Evolutionary conservation across 331 rosid genomes (phyloP), one percentile per base, ranked within the genome.

Genomic region (Phaseolus coccineus): DNA sequence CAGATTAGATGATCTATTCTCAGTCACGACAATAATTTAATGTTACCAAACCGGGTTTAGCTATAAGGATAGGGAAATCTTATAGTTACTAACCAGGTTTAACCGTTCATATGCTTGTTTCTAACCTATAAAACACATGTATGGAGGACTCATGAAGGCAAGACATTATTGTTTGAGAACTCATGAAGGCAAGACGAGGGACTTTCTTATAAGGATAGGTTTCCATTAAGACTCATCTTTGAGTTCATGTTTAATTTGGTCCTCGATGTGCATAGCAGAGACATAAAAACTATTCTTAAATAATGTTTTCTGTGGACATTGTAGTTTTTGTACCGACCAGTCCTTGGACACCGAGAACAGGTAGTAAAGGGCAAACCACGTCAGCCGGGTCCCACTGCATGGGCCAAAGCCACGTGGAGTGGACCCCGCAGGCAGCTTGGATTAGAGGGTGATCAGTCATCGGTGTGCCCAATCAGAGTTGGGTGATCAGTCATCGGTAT

Each of bases 1-100:
- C 44, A 59, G 48, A 69, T 57, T 24, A 50, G 40, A 35, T 57
- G 47, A 35, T 68, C 70, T 58, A 24, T 68, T 44, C 51, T 14
- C 37, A 48, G 59, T 68, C 47, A 35, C 2, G 30, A 30, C 63
- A 19, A 19, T 19, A 19, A 19, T 19, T 19, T 19, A 19, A 19
- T 19, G 22, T 19, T 19, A 19, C 22, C 46, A 51, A 72, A 55
- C 52, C 16, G 9, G 6, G 72, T 33, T 50, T 72, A 27, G 28
- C 67, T 1, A 25, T 42, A 14, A 55, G 37, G 65, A 52, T 33
- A 31, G 30, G 47, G 71, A 53, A 59, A 37, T 67, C 44, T 0
- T 46, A 33, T 52, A 25, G 33, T 67, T 31, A 16, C 25, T 75
- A 55, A 55, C 63, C 33, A 55, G 30, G 30, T 55, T 57, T 11